A percentile compares a stretch with the other conserved stretches of the same genome.
Evolutionary conservation across 768 basidiomycete genomes (phyloP).

Genomic region (Candolleomyces efflorescens): DNA sequence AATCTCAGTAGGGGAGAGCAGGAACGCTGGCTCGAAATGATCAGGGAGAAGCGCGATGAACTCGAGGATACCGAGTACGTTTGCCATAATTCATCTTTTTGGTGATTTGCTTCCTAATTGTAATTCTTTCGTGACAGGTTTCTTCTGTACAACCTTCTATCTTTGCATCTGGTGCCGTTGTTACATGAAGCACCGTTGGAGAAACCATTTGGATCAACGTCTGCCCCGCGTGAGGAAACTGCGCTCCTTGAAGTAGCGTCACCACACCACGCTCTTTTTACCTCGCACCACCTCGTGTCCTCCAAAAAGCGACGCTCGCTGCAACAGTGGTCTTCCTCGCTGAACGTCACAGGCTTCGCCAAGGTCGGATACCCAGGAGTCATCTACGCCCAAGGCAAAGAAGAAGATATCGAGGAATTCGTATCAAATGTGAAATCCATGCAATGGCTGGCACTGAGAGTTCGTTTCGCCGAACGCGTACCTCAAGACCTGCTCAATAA

Average conservation of each 20-base stretch:
- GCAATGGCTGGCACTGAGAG: conserved; percentile 73
- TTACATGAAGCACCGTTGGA: conserved; percentile 33
- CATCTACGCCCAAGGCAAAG: conserved; percentile 63
- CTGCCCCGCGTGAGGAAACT: neutral
- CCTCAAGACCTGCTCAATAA: neutral
- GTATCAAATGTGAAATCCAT: conserved; percentile 63
- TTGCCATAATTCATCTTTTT: conserved; percentile 13
- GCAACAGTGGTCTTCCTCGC: conserved; percentile 50
- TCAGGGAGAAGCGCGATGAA: conserved; percentile 34
- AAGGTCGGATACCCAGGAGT: conserved; percentile 75
- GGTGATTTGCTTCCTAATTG: neutral
- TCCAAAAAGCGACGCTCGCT: conserved; percentile 57
- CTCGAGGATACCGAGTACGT: conserved; percentile 29
- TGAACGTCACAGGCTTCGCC: conserved; percentile 59
- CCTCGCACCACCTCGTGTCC: conserved; percentile 70
- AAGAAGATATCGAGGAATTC: conserved; percentile 55
- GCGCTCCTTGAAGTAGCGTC: conserved; percentile 6
- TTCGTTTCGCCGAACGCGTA: conserved; percentile 55
- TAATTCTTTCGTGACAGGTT: conserved; percentile 38
- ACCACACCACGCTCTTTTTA: conserved; percentile 58
- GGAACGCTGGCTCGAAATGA: conserved; percentile 40
- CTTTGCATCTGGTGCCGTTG: conserved; percentile 51
- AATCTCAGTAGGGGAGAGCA: conserved; percentile 43
- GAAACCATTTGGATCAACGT: neutral
- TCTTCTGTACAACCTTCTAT: conserved; percentile 56